phyloP scores from a whole-genome alignment of 352 stramenopile species.

The Detonula confervacea region DNA sequence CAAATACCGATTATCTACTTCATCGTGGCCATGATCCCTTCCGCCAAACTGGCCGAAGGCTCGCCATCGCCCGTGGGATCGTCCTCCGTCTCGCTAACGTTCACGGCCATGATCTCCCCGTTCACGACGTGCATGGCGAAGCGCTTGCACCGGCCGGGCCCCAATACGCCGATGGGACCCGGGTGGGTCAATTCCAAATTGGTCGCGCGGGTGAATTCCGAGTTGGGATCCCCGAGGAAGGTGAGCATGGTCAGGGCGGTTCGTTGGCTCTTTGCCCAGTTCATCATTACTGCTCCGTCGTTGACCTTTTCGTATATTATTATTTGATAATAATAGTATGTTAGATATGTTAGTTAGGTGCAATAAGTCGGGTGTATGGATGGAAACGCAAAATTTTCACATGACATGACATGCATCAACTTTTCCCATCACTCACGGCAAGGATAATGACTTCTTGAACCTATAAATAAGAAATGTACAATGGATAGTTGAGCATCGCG shows the following conservation, averaged over 20 bases:
- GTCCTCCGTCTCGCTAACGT: slow-evolving; percentile 70
- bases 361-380: not conserved
- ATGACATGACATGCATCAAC: no score
- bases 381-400: no score
- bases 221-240: slow-evolving; percentile 70
- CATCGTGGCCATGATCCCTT: slow-evolving; percentile 60
- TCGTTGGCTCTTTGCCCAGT: slow-evolving; percentile 78
- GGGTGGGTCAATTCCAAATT: slow-evolving; percentile 80
- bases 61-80: slow-evolving; percentile 77
- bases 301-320: no score
- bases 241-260: slow-evolving; percentile 64
- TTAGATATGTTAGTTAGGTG: no score
- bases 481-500: no score
- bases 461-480: not conserved
- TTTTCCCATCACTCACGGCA: slow-evolving; percentile 30
- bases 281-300: slow-evolving; percentile 74
- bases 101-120: slow-evolving; percentile 70
- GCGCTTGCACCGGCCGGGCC: slow-evolving; percentile 76
- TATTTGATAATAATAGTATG: not conserved
- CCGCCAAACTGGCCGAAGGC: slow-evolving; percentile 57
- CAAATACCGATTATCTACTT: no score
- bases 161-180: slow-evolving; percentile 55
- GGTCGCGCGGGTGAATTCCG: slow-evolving; percentile 72
- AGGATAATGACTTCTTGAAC: slow-evolving; percentile 52
- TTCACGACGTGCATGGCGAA: slow-evolving; percentile 76